Evolutionary conservation across 2,329 filamentous ascomycete genomes (phyloP).

Genomic region (Mycosphaerella sp.): DNA sequence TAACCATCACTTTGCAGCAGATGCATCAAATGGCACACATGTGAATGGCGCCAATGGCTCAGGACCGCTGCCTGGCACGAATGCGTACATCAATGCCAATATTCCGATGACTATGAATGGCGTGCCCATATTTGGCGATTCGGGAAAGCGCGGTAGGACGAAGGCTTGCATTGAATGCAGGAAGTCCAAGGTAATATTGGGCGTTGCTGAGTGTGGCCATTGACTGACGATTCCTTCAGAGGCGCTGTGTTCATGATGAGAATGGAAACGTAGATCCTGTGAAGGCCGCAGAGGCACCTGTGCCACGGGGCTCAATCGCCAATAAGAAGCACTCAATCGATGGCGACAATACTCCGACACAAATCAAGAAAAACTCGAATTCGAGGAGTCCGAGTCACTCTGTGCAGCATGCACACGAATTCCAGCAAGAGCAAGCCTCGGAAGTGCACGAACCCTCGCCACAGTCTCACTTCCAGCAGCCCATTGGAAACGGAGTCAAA

Average conservation of each 20-base stretch:
- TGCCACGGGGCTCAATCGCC: slow-evolving; percentile 52
- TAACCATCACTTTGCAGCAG: slow-evolving; percentile 17
- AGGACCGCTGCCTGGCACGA: slow-evolving; percentile 28
- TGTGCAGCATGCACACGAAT: slow-evolving; percentile 3
- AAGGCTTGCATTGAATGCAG: slow-evolving; percentile 62
- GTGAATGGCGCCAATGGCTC: slow-evolving; percentile 12
- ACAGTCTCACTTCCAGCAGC: slow-evolving; percentile 11
- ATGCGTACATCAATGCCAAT: slow-evolving; percentile 31
- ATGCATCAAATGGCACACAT: slow-evolving; percentile 7
- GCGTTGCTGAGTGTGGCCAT: slow-evolving; percentile 5
- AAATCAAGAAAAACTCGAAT: slow-evolving; percentile 24
- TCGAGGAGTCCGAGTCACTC: slow-evolving; percentile 9
- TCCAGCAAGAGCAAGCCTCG: slow-evolving; percentile 13
- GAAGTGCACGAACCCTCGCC: slow-evolving; percentile 9
- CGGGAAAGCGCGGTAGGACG: slow-evolving; percentile 40
- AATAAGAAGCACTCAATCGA: slow-evolving; percentile 48
- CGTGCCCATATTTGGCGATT: slow-evolving; percentile 51
- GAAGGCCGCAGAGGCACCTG: slow-evolving; percentile 56
- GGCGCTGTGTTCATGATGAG: slow-evolving; percentile 61
- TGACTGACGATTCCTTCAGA: slow-evolving; percentile 37
- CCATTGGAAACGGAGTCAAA: background rate
- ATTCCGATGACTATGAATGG: slow-evolving; percentile 48
- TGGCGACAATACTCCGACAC: slow-evolving; percentile 31
- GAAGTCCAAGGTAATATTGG: slow-evolving; percentile 55
- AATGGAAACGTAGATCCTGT: slow-evolving; percentile 57